Base-by-base conservation (phyloP, 2,329 filamentous ascomycete genomes). In the Beauveria varroae region DNA sequence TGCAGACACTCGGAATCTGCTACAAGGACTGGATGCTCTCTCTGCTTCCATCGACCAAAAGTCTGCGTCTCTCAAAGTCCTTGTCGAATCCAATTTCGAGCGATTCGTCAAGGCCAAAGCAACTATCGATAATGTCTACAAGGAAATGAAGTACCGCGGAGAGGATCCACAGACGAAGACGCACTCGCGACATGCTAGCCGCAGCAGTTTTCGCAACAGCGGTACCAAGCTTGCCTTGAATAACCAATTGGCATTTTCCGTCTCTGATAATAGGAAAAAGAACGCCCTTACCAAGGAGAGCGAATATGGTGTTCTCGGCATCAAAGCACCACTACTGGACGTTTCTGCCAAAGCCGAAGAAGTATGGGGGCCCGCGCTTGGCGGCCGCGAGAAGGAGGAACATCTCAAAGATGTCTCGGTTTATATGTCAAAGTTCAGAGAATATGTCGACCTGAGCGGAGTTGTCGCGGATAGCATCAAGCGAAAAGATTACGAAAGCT, bases 41-140 rank as follows among this genome's bases (percentile, higher is more conserved):
- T 95, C 92, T 20, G 85, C 85, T 64, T 97, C 93, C 1, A 99
- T 99, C 69, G 95, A 98, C 69, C 91, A 98, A 75, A 99, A 99
- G 74, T 97, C 93, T 0, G 95, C 93, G 0, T 97, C 93, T 4
- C 83, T 99, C 64, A 99, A 99, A 72, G 90, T 96, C 12, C 82
- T 99, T 20, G 95, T 99, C 26, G 95, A 99, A 74, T 93, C 91
- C 65, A 99, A 99, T 73, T 99, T 99, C 71, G 96, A 99, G 75
- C 89, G 93, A 66, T 99, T 99, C 77, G 95, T 99, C 61, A 89
- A 91, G 65, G 95, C 95, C 49, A 99, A 99, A 74, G 91, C 93
- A 20, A 98, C 93, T 8, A 98, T 99, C 69, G 95, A 99, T 76
- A 96, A 96, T 75, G 95, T 99, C 57, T 99, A 99, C 76, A 96